Conservation (phyloP, 768 basidiomycete species). For the Hygrocybe coccinea region DNA sequence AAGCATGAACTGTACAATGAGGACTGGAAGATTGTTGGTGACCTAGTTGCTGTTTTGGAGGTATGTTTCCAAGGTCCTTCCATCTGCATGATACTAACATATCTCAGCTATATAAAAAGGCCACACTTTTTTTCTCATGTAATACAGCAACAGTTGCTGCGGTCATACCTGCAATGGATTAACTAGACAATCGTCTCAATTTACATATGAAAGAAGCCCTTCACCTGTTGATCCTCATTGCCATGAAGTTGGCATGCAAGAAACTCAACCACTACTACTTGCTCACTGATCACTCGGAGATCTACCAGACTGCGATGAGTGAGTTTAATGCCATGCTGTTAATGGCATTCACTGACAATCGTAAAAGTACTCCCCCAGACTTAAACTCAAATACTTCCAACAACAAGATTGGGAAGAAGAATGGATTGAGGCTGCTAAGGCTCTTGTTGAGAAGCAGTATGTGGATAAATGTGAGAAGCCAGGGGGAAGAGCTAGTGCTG, state of each 20-base stretch:
- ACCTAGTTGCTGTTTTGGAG: constrained; percentile 22
- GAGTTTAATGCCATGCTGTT: constrained; percentile 32
- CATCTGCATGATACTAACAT: constrained; percentile 14
- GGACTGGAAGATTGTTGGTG: constrained; percentile 21
- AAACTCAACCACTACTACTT: constrained; percentile 32
- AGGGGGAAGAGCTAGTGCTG: no score
- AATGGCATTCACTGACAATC: not conserved
- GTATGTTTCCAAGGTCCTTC: constrained; percentile 11
- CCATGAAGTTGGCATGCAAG: constrained; percentile 22
- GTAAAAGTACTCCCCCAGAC: constrained; percentile 29
- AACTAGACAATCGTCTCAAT: constrained; percentile 21
- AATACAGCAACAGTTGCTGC: constrained; percentile 17
- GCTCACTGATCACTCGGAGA: constrained; percentile 27
- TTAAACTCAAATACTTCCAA: constrained; percentile 35
- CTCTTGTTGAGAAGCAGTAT: constrained; percentile 21
- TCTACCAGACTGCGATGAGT: constrained; percentile 37
- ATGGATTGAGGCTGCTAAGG: constrained; percentile 28
- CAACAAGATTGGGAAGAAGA: constrained; percentile 22
- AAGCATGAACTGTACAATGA: constrained; percentile 10
- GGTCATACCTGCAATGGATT: constrained; percentile 33
- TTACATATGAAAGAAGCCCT: not conserved
- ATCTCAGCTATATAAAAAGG: constrained; percentile 11
- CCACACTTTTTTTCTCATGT: constrained; percentile 5
- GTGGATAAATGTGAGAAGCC: not conserved
- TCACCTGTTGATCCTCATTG: constrained; percentile 19